Evolutionary conservation across 2,329 filamentous ascomycete genomes (phyloP), one percentile per base, ranked within the genome.

Genomic region (Xylariaceae sp.): DNA sequence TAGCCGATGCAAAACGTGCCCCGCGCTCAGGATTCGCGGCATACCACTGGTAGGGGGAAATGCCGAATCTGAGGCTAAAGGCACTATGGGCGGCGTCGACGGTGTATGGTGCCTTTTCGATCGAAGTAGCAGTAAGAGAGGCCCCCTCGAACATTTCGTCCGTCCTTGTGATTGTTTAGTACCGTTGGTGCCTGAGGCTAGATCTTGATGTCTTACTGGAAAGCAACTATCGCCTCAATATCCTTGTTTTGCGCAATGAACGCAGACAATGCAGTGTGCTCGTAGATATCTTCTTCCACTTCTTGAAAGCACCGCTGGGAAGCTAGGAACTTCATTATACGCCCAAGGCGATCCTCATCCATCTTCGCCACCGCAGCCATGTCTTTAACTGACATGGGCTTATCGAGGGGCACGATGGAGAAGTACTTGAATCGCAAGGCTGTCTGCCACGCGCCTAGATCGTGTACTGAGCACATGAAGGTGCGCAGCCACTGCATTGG

Each of bases 111-210:
- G 48, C 18, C 16, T 52, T 49, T 18, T 59, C 20, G 18, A 61
- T 52, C 3, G 45, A 47, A n/a, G 42, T 46, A 1, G 53, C 50
- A 1, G 53, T 53, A 1, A 52, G 19, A 3, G 59, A 55, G 3
- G 53, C 26, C 2, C 52, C 59, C 45, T 57, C 45, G 16, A 57
- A 59, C 56, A 59, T 61, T 19, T 61, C 59, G 10, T 59, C 56
- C 23, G 23, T 26, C 2, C 46, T 44, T 26, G 23, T 26, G 23
- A 26, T 26, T 26, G 23, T 9, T 26, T 9, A 26, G 23, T 26
- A 26, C 23, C 9, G 23, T 26, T 26, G 4, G 23, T 26, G 23
- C 44, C 46, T 57, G 2, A 20, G 7, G 20, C 49, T 20, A 7
- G 2, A 46, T 23, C 1, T 14, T 5, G 3, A 48, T 10, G 10